Conservation (phyloP, 345 rosid genomes). For the Eucalyptus cloeziana region DNA sequence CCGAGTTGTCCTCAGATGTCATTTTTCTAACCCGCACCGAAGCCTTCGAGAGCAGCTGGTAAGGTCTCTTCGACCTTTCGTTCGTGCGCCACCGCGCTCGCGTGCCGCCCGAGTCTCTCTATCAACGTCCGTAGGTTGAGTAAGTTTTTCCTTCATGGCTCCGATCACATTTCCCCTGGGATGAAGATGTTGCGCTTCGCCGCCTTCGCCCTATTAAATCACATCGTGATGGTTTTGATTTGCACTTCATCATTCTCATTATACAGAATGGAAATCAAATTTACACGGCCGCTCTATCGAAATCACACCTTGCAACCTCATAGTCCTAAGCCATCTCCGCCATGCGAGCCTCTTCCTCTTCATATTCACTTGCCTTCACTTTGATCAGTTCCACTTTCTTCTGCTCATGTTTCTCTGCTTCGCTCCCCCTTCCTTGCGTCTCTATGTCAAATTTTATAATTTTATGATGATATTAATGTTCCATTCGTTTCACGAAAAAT, state of each 20-base stretch:
- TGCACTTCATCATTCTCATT: background rate
- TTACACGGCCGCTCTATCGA: background rate
- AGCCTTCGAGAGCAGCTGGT: background rate
- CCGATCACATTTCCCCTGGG: background rate
- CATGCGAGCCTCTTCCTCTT: background rate
- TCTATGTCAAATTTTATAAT: background rate
- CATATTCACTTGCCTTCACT: background rate
- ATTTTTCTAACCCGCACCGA: background rate
- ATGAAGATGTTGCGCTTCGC: background rate
- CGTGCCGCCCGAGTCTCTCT: background rate
- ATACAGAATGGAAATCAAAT: background rate
- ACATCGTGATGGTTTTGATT: background rate
- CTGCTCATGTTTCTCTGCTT: background rate
- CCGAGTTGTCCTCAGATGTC: background rate
- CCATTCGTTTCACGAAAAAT: fast-evolving
- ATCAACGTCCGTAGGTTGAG: background rate
- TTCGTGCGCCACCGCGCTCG: background rate
- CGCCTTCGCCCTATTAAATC: background rate
- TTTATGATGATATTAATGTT: background rate
- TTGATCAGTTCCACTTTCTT: background rate
- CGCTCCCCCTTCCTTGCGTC: background rate
- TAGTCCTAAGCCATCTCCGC: background rate
- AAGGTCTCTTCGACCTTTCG: background rate
- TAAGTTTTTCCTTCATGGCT: background rate
- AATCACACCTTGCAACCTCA: background rate